A percentile compares a stretch with the other conserved stretches of the same genome.
phyloP scores from a whole-genome alignment of 164 flowering plant genomes.

The Aristolochia fimbriata region DNA sequence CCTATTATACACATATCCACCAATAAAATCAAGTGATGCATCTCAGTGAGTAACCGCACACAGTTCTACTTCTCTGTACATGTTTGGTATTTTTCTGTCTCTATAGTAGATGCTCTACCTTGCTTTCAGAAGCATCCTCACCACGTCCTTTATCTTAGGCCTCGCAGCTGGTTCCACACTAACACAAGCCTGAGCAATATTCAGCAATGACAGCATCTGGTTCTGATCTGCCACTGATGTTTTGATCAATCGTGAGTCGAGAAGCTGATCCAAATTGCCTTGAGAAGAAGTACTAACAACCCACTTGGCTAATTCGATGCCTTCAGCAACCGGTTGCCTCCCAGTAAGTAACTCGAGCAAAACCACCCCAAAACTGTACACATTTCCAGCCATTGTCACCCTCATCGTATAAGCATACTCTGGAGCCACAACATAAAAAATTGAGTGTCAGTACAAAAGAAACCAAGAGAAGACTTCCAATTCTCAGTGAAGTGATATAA shows the following conservation, averaged over 20 bases:
- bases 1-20: no score
- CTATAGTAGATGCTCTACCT: constrained; percentile 16
- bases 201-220: constrained; percentile 63
- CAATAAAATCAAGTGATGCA: no score
- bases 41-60: background rate
- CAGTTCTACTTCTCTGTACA: constrained; percentile 6
- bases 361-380: constrained; percentile 72
- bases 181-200: constrained; percentile 56
- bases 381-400: constrained; percentile 64
- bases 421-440: constrained; percentile 15
- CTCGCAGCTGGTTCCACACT: constrained; percentile 47
- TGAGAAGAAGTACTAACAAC: constrained; percentile 31
- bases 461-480: background rate
- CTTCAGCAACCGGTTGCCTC: constrained; percentile 52
- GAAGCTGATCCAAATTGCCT: constrained; percentile 40
- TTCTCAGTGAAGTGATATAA: background rate
- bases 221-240: constrained; percentile 11
- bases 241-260: constrained; percentile 38
- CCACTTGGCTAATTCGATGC: constrained; percentile 59
- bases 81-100: background rate
- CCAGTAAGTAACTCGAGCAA: constrained; percentile 63
- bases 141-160: constrained; percentile 59
- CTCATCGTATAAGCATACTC: constrained; percentile 90
- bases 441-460: background rate
- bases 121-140: constrained; percentile 58